Conservation (phyloP, 2,329 filamentous ascomycete species). For the Leptographium wingfieldii region DNA sequence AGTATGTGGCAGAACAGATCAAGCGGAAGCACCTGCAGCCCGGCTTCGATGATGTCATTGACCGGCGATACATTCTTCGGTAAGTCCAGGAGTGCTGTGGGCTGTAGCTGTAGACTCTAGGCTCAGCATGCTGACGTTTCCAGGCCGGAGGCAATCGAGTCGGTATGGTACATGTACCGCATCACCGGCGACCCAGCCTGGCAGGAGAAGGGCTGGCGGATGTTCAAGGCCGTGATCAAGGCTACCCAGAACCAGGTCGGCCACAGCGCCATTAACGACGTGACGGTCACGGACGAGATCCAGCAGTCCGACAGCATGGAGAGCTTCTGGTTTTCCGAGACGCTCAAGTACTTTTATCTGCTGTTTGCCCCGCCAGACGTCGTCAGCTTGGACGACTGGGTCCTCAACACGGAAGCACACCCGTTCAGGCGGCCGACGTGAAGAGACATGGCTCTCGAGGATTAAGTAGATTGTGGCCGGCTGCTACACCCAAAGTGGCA, state of each 20-base stretch:
- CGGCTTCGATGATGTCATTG: slow-evolving; percentile 35
- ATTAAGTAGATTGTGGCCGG: too few species aligned
- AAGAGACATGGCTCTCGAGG: background rate
- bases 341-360: slow-evolving; percentile 83
- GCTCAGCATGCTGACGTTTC: background rate
- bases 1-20: slow-evolving; percentile 37
- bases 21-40: slow-evolving; percentile 30
- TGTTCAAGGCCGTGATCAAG: slow-evolving; percentile 62
- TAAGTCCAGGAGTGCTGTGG: slow-evolving; percentile 21
- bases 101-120: too few species aligned
- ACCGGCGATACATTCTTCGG: slow-evolving; percentile 48
- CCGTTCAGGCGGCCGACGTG: slow-evolving; percentile 35
- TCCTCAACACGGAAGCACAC: slow-evolving; percentile 52
- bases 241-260: slow-evolving; percentile 54
- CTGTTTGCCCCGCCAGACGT: slow-evolving; percentile 57
- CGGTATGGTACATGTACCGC: slow-evolving; percentile 80
- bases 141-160: slow-evolving; percentile 77
- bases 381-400: slow-evolving; percentile 57
- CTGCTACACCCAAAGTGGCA: too few species aligned
- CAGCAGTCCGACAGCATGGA: slow-evolving; percentile 55
- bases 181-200: slow-evolving; percentile 67
- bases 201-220: slow-evolving; percentile 74
- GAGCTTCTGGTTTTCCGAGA: slow-evolving; percentile 85
- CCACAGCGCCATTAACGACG: slow-evolving; percentile 58
- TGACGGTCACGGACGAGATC: slow-evolving; percentile 27